Conservation (phyloP, 1,284 basidiomycete species). For the Cryptococcus sp. region DNA sequence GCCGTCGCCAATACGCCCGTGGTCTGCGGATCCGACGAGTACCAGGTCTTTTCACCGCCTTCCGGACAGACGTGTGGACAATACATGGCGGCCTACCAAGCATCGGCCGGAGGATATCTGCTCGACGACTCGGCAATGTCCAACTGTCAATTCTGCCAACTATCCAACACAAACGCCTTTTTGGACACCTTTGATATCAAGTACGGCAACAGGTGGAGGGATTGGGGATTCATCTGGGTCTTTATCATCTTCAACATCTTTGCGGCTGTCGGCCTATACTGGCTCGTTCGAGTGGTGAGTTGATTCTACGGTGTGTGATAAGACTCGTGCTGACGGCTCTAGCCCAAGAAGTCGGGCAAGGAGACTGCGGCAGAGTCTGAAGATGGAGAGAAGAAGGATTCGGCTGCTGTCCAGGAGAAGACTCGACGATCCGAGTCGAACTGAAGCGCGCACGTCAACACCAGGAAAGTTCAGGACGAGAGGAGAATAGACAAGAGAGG, state of each 20-base stretch:
- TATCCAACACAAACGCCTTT: constrained; percentile 55
- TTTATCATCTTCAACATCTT: constrained; percentile 59
- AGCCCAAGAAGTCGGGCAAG: constrained; percentile 1
- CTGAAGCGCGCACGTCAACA: too few relatives aligned
- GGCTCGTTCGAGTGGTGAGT: constrained; percentile 40
- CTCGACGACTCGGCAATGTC: constrained; percentile 28
- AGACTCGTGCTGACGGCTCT: not conserved
- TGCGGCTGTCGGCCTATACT: constrained; percentile 40
- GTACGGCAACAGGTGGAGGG: constrained; percentile 56
- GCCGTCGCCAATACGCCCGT: constrained; percentile 42
- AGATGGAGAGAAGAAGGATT: not conserved
- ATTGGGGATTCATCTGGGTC: constrained; percentile 60
- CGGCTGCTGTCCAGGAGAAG: not conserved
- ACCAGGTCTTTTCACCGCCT: constrained; percentile 42
- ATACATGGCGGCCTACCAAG: constrained; percentile 45
- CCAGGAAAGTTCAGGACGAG: too few relatives aligned
- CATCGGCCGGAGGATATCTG: constrained; percentile 42
- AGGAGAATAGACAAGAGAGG: too few relatives aligned
- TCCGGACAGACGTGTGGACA: constrained; percentile 46
- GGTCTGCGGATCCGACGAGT: constrained; percentile 45
- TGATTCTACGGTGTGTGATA: not conserved
- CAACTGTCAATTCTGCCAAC: constrained; percentile 47
- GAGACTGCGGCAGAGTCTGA: not conserved
- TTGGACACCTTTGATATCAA: constrained; percentile 56
- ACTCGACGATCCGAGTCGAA: too few relatives aligned